Base-by-base conservation (phyloP, 1,284 basidiomycete genomes). In the Pseudozyma tsukubaensis region DNA sequence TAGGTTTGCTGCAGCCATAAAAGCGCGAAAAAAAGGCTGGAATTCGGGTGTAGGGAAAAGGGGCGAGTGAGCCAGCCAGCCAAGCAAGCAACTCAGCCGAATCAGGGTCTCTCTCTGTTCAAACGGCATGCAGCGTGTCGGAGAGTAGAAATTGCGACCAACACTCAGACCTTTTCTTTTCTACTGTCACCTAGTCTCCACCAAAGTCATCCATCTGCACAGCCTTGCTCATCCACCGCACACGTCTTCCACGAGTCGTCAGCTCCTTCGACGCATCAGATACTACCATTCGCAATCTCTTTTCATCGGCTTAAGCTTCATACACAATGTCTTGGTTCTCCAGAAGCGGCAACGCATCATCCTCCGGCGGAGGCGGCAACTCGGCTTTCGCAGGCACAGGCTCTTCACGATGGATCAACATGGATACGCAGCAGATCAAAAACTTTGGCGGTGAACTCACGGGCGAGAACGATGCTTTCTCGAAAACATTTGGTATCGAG, bases 401-500 rank as follows among this genome's bases (percentile, higher is more conserved):
- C 35, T 44, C 52, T 4, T 75, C 72, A 39, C 48, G 68, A 44
- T 80, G 78, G 78, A 73, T 80, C 74, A 80, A 80, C 53, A 73
- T 80, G 67, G 78, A 80, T 55, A 78, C 76, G 10, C 47, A 78
- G 1, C 63, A 76, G 55, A 54, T 78, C 69, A 80, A 76, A 49
- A 78, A 75, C 61, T 51, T 77, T 32, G 67, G 72, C 18, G 75
- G 77, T 45, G 78, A 82, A 36, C 65, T 82, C 42, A 81, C 79
- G 0, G 80, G 80, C 50, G 79, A 82, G 55, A 65, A 70, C 43
- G 72, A 72, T 24, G 79, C 77, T 40, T 82, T 82, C 52, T 63
- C 65, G 35, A 73, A 76, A 47, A 67, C 67, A 12, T 64, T 78
- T 19, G 80, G 80, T 34, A 74, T 81, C 48, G 78, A 82, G 29